Conservation (phyloP, 345 rosid genomes). For the Rhodomyrtus tomentosa region DNA sequence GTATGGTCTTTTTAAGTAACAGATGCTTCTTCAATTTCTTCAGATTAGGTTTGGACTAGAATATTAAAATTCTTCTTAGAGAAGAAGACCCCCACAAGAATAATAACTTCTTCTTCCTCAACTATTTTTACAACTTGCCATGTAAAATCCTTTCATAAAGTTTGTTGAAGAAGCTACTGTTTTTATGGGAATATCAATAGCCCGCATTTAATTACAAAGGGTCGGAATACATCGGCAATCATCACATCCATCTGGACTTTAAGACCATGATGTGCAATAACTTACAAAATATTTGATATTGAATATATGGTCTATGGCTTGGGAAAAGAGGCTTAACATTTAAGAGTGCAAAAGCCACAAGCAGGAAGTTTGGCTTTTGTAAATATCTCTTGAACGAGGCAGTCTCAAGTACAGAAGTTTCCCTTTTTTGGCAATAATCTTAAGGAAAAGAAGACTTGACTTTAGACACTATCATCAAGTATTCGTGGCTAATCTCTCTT, state of each 20-base stretch:
- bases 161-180: background rate
- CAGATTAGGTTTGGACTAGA: background rate
- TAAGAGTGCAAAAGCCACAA: background rate
- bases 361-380: background rate
- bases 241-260: background rate
- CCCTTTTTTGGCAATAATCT: background rate
- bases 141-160: background rate
- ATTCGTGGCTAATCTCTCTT: background rate
- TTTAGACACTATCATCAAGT: background rate
- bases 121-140: background rate
- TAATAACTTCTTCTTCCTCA: background rate
- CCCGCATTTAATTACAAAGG: background rate
- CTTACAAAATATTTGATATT: background rate
- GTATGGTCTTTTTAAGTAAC: background rate
- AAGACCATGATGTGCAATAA: background rate
- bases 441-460: background rate
- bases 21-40: background rate
- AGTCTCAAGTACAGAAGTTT: background rate
- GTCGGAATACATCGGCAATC: background rate
- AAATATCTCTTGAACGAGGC: background rate
- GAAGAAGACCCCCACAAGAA: background rate
- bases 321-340: background rate
- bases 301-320: background rate
- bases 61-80: too few relatives aligned
- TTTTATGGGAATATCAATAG: background rate